Conservation (phyloP, 495 filamentous ascomycete genomes). For the Daldinia concentrica region DNA sequence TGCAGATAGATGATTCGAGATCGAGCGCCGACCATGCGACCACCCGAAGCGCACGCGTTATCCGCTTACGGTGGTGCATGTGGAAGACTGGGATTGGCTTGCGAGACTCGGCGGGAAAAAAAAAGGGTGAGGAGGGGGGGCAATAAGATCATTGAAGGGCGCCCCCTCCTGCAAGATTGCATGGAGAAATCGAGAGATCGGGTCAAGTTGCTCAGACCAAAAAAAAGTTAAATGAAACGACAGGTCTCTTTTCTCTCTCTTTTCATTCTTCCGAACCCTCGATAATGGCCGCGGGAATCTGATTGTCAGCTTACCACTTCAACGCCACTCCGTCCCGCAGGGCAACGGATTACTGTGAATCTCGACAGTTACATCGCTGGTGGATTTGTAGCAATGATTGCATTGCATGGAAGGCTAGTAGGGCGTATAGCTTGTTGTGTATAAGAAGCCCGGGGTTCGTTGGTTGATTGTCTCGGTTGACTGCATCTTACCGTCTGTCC, state of each 20-base stretch:
- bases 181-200: constrained; percentile 44
- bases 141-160: constrained; percentile 27
- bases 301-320: constrained; percentile 15
- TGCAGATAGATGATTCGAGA: constrained; percentile 39
- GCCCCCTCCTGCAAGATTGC: constrained; percentile 42
- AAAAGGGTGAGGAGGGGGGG: neutral
- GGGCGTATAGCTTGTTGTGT: constrained; percentile 12
- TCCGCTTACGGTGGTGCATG: constrained; percentile 39
- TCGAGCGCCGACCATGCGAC: constrained; percentile 35
- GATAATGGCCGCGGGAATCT: constrained; percentile 6
- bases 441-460: constrained; percentile 17
- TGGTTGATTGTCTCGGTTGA: constrained; percentile 39
- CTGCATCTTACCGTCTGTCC: constrained; percentile 36
- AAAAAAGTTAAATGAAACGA: constrained; percentile 46
- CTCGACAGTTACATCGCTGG: constrained; percentile 8
- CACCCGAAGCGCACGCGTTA: constrained; percentile 34
- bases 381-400: constrained; percentile 9
- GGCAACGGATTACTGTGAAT: constrained; percentile 1
- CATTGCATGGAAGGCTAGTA: constrained; percentile 5
- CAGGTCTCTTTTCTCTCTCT: constrained; percentile 29
- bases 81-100: constrained; percentile 40
- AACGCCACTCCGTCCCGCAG: constrained; percentile 7
- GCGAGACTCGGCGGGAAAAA: constrained; percentile 37
- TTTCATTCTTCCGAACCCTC: neutral
- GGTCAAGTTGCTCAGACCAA: constrained; percentile 43